Base-by-base conservation (phyloP, 1,139 yeast species). In the Taphrina betulina region DNA sequence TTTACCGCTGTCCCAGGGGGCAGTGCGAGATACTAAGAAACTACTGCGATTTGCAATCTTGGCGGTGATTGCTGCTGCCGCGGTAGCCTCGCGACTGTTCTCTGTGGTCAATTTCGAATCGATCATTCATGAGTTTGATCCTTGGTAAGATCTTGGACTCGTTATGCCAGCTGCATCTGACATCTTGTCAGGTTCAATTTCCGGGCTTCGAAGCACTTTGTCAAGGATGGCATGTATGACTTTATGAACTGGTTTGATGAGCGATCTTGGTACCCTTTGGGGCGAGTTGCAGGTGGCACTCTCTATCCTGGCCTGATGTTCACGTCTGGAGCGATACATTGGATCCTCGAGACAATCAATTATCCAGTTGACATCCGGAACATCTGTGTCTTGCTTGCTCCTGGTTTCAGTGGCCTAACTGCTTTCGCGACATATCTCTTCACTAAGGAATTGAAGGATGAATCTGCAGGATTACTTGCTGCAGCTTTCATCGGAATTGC, bases 281-380 rank as follows among this genome's bases (percentile, higher is more conserved):
- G 99, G 17, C 81, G 99, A 72, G 98, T 94, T 66, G 92, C 98
- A 10, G 99, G 99, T 63, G 99, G 99, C 62, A 94, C 99, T 2
- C 74, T 94, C 63, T 94, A 94, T 68, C 99, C 99, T 2, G 99
- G 99, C 7, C 76, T 94, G 64, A 94, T 94, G 99, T 96, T 94
- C 38, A 89, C 98, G 4, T 84, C 95, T 7, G 95, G 95, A 31
- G 78, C 86, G 24, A 84, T 94, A 58, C 90, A 95, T 83, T 86
- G 83, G 65, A 67, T 81, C 10, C 75, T 92, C 62, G 75, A 83
- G 62, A 71, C 84, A 51, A 60, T 73, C 28, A 81, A 88, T 19
- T 72, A 92, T 61, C 98, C 98, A 19, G 76, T 94, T 57, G 97
- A 94, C 69, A 92, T 94, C 65, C 81, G 98, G 71, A 90, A 94